These are phyloP conservation scores for Macrocystidia cucumis DNA, from an alignment of 1,284 basidiomycete genomes.

Conservation along the genomic window DNA sequence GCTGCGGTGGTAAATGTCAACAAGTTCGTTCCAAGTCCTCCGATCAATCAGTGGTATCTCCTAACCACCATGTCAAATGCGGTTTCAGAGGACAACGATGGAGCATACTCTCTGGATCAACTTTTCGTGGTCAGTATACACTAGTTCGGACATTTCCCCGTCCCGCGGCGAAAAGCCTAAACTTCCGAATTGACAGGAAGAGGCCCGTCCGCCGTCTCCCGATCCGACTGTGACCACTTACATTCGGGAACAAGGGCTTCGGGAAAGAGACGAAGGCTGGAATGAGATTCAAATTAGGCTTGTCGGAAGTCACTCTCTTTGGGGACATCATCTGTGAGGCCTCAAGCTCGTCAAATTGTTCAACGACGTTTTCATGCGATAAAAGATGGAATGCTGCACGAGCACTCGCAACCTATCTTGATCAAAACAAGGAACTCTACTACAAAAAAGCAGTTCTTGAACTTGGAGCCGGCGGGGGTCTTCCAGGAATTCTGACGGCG, in stretches of 20 bases:
- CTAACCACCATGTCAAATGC: no score
- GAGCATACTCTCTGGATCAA: no score
- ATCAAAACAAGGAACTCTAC: constrained; percentile 43
- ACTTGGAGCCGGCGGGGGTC: constrained; percentile 87
- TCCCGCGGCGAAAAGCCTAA: no score
- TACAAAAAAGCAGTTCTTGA: constrained; percentile 59
- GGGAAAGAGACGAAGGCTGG: constrained; percentile 22
- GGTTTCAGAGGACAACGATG: no score
- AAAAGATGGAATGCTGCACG: constrained; percentile 82
- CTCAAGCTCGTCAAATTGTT: neutral
- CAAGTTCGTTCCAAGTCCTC: no score
- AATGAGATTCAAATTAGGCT: constrained; percentile 58
- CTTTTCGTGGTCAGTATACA: no score
- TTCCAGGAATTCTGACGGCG: constrained; percentile 74
- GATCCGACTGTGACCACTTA: constrained; percentile 45
- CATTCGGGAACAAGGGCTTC: constrained; percentile 22
- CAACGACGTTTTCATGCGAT: no score
- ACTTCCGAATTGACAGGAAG: constrained; percentile 24
- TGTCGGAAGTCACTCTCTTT: constrained; percentile 84
- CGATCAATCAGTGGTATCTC: no score
- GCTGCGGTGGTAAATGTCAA: no score
- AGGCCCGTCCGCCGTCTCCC: constrained; percentile 51
- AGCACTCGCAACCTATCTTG: constrained; percentile 69
- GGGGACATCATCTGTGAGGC: constrained; percentile 86
- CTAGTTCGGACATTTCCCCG: no score